These are phyloP conservation scores for Candida ovalis DNA, from an alignment of 805 yeast genomes.

Conservation along the genomic window DNA sequence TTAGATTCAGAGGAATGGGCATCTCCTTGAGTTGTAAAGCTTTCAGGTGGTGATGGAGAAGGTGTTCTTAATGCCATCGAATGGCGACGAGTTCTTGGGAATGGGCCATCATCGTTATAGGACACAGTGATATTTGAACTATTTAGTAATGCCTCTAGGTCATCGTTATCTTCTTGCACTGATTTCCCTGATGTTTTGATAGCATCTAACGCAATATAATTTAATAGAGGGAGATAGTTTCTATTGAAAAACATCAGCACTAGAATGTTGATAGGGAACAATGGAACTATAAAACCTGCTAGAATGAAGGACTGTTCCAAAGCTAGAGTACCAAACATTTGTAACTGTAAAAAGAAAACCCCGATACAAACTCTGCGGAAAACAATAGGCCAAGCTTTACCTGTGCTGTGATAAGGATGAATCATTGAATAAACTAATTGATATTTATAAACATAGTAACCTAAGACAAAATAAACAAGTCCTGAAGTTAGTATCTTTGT, in stretches of 20 bases:
- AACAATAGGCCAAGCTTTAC: constrained; percentile 64
- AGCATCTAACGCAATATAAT: constrained; percentile 57
- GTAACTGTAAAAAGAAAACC: constrained; percentile 51
- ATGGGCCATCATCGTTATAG: constrained; percentile 3
- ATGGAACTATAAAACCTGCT: constrained; percentile 46
- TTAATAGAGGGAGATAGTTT: constrained; percentile 49
- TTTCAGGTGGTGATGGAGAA: constrained; percentile 4
- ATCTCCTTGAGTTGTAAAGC: not conserved
- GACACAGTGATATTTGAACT: constrained; percentile 2
- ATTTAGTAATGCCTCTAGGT: constrained; percentile 14
- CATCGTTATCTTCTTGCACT: constrained; percentile 25
- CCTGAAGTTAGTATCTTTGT: constrained; percentile 60
- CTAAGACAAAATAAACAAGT: constrained; percentile 50
- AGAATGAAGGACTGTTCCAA: constrained; percentile 52
- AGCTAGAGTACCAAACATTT: constrained; percentile 62
- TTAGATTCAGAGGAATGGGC: not conserved
- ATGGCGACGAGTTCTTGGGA: constrained; percentile 4
- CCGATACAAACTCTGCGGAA: constrained; percentile 55
- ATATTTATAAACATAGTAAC: constrained; percentile 58
- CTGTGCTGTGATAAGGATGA: constrained; percentile 64
- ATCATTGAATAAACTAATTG: constrained; percentile 59
- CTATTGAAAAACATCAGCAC: constrained; percentile 49
- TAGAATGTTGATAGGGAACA: constrained; percentile 42
- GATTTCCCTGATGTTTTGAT: constrained; percentile 38
- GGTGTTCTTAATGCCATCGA: constrained; percentile 11